Conservation (phyloP, 306 rosid species). For the Oxytropis ochrocephala region DNA sequence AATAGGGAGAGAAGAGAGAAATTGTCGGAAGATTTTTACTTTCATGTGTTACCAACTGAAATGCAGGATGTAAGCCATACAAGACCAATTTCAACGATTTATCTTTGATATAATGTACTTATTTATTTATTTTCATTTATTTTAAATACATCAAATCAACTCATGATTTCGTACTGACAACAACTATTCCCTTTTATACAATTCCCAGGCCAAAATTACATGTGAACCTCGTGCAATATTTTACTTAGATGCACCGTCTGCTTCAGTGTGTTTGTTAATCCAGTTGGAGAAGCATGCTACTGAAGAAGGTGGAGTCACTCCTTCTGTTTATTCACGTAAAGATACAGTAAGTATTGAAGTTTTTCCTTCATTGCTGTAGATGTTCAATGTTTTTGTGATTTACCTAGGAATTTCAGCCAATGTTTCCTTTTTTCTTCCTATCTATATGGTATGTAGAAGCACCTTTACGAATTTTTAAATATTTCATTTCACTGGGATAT, state of each 20-base stretch:
- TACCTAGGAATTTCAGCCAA: not conserved
- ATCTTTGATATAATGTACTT: not conserved
- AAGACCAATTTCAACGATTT: not conserved
- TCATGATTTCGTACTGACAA: slow-evolving; percentile 9
- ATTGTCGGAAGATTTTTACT: slow-evolving; percentile 89
- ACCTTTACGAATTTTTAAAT: not conserved
- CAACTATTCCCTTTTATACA: slow-evolving; percentile 2
- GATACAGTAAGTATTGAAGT: slow-evolving; percentile 65
- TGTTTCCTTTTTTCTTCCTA: not conserved
- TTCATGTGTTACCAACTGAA: slow-evolving; percentile 65
- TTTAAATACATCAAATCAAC: not conserved
- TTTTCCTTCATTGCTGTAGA: not conserved
- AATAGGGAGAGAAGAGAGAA: slow-evolving; percentile 96
- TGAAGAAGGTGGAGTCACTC: slow-evolving; percentile 89
- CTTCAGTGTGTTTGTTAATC: slow-evolving; percentile 88
- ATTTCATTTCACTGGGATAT: not conserved
- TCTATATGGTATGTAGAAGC: not conserved
- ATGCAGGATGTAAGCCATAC: slow-evolving; percentile 63
- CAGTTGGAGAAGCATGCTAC: slow-evolving; percentile 97
- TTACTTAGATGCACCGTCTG: slow-evolving; percentile 87
- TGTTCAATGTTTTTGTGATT: not conserved
- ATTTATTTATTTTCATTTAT: not conserved
- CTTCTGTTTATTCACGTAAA: slow-evolving; percentile 96
- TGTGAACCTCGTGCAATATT: slow-evolving; percentile 69
- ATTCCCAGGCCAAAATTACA: slow-evolving; percentile 48